A percentile compares a stretch with the other conserved stretches of the same genome.
These are phyloP conservation scores for Cercospora sojina DNA, from an alignment of 2,329 filamentous ascomycete species.

Conservation along the genomic window DNA sequence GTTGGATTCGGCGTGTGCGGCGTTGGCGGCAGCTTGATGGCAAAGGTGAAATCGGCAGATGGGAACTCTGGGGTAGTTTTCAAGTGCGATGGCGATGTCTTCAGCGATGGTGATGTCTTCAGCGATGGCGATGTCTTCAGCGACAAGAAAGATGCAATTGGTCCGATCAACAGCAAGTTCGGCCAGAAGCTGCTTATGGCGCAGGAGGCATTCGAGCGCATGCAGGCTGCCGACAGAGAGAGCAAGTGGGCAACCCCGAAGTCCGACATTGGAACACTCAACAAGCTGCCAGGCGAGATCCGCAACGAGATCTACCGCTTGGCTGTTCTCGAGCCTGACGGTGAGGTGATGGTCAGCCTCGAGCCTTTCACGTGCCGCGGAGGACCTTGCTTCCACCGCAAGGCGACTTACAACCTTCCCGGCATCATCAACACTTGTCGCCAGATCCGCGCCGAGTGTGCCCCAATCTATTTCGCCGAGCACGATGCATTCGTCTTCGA, in stretches of 20 bases:
- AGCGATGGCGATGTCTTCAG: background rate
- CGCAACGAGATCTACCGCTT: constrained; percentile 33
- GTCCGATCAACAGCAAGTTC: background rate
- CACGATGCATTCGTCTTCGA: constrained; percentile 29
- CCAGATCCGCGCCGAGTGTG: constrained; percentile 29
- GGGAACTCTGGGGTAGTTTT: too few relatives aligned
- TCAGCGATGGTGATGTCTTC: background rate
- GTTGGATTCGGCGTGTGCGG: background rate
- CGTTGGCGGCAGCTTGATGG: constrained; percentile 1
- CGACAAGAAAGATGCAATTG: background rate
- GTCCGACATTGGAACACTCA: constrained; percentile 30
- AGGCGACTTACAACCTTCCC: constrained; percentile 21
- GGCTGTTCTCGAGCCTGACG: constrained; percentile 15
- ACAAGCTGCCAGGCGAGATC: constrained; percentile 31
- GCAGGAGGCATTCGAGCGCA: background rate
- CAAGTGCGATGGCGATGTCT: background rate
- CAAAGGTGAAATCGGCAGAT: background rate
- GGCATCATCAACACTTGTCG: constrained; percentile 30
- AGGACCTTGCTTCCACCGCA: constrained; percentile 26
- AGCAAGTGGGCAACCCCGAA: background rate
- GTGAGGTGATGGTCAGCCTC: constrained; percentile 21
- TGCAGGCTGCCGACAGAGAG: background rate
- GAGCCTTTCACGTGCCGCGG: constrained; percentile 19
- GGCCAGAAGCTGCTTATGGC: background rate
- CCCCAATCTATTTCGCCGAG: constrained; percentile 29